Conservation (phyloP, 75 land plant species). For the Pinus tabuliformis region DNA sequence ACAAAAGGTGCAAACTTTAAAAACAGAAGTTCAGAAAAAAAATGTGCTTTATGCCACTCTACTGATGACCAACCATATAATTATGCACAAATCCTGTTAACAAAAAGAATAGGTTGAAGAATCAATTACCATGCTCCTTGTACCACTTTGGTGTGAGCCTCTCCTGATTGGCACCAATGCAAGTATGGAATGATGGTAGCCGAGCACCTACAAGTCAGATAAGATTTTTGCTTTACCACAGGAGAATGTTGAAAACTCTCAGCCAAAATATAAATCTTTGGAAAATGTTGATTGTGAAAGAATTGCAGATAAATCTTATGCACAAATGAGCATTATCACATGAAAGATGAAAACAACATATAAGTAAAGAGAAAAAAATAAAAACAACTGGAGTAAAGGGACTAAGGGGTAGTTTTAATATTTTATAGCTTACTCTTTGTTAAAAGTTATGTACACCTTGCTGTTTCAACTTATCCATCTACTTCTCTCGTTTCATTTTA, state of each 20-base stretch:
- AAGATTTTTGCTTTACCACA: neutral
- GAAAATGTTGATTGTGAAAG: neutral
- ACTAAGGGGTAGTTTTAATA: neutral
- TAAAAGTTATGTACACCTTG: neutral
- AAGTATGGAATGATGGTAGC: constrained; percentile 89
- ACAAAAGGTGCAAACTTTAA: neutral
- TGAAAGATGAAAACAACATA: neutral
- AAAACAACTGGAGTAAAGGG: neutral
- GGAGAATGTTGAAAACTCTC: neutral
- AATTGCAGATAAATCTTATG: neutral
- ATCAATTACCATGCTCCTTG: constrained; percentile 77
- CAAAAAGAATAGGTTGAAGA: neutral
- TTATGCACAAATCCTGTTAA: neutral
- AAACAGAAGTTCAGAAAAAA: neutral
- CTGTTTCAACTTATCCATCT: neutral
- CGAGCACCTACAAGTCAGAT: constrained; percentile 62
- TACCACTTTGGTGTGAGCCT: constrained; percentile 91
- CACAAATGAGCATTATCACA: neutral
- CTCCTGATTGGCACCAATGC: constrained; percentile 82
- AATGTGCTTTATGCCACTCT: neutral
- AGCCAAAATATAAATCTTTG: neutral
- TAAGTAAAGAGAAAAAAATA: neutral
- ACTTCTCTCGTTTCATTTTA: neutral
- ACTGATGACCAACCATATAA: neutral
- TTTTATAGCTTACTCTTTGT: neutral